Conservation (phyloP, 352 stramenopile genomes). For the Pythium folliculosum region DNA sequence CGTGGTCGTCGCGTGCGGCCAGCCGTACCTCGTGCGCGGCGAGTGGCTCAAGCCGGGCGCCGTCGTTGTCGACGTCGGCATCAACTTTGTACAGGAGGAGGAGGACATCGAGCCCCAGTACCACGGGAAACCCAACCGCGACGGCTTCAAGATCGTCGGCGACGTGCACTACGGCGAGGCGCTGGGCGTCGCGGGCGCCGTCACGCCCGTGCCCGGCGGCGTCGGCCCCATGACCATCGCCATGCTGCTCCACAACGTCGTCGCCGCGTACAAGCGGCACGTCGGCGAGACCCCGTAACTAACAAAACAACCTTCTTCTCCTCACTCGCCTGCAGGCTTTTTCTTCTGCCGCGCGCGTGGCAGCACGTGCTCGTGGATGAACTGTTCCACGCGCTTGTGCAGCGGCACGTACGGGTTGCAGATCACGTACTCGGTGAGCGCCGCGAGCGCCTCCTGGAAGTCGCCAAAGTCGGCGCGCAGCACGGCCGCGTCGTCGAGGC, state of each 20-base stretch:
- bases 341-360: conserved; percentile 76
- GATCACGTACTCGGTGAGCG: conserved; percentile 76
- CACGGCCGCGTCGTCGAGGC: conserved; percentile 9
- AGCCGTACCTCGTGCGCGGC: conserved; percentile 93
- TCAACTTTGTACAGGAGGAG: conserved; percentile 94
- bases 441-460: conserved; percentile 72
- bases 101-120: conserved; percentile 32
- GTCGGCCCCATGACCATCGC: conserved; percentile 99
- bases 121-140: conserved; percentile 52
- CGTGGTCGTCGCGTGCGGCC: conserved; percentile 95
- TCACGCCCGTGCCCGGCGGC: conserved; percentile 97
- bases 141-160: conserved; percentile 96
- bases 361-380: conserved; percentile 75
- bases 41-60: conserved; percentile 97
- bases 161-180: conserved; percentile 94
- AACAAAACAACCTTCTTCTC: background rate
- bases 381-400: conserved; percentile 77
- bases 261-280: conserved; percentile 70
- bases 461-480: conserved; percentile 64
- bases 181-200: conserved; percentile 77
- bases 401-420: conserved; percentile 80
- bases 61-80: conserved; percentile 99
- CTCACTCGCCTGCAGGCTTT: conserved; percentile 24
- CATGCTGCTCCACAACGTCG: conserved; percentile 92
- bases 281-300: conserved; percentile 33